Percentiles rank a stretch among this genome's conserved stretches.
Conservation (phyloP, 495 filamentous ascomycete genomes). For the Bacidia rubella region DNA sequence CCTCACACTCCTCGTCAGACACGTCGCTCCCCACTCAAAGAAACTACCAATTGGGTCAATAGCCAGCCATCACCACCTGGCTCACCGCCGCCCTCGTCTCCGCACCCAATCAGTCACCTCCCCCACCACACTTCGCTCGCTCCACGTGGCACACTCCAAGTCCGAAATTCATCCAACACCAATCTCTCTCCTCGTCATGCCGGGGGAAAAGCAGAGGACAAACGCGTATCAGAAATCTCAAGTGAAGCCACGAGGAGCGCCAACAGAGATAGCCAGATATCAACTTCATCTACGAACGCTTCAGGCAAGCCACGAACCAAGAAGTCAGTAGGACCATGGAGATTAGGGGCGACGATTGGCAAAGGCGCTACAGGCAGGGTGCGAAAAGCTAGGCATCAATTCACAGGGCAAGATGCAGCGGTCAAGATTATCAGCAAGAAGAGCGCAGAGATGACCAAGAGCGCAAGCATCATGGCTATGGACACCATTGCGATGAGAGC, state of each 20-base stretch:
- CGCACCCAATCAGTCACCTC: conserved; percentile 6
- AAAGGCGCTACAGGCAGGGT: conserved; percentile 77
- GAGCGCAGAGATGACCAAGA: conserved; percentile 53
- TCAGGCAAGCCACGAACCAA: conserved; percentile 53
- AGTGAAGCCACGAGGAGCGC: conserved; percentile 39
- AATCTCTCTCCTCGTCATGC: conserved; percentile 21
- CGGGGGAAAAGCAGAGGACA: conserved; percentile 33
- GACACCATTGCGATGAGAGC: conserved; percentile 34
- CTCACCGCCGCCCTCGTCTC: conserved; percentile 3
- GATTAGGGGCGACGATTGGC: conserved; percentile 73
- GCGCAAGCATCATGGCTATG: conserved; percentile 63
- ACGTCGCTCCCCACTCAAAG: conserved; percentile 35
- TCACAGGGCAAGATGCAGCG: conserved; percentile 64
- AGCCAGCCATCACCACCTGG: conserved; percentile 14
- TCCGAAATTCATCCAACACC: conserved; percentile 2
- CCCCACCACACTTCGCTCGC: conserved; percentile 30
- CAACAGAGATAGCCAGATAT: conserved; percentile 61
- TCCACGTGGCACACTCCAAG: conserved; percentile 27
- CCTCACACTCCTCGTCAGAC: background rate
- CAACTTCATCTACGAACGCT: conserved; percentile 48
- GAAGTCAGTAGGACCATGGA: conserved; percentile 78
- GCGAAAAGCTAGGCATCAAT: conserved; percentile 61
- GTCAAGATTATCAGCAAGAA: conserved; percentile 87
- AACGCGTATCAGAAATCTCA: conserved; percentile 38
- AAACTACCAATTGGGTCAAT: conserved; percentile 36